Base-by-base conservation (phyloP, 2,329 filamentous ascomycete genomes). In the Botrytis aclada region DNA sequence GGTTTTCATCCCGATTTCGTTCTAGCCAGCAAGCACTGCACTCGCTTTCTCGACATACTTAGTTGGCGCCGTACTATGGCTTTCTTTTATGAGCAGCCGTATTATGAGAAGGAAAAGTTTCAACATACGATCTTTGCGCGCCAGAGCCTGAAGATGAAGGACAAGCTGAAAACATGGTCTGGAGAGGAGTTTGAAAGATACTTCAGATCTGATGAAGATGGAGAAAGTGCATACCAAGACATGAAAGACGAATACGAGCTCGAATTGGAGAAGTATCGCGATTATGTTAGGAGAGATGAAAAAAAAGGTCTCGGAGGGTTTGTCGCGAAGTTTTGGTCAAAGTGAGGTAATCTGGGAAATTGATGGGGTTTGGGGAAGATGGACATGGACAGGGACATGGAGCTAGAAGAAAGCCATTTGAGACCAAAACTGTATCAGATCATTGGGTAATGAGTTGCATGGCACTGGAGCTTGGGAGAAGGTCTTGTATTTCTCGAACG, bases 71-170 rank as follows among this genome's bases (percentile, higher is more conserved):
- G 39, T 16, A 70, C 69, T 22, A 70, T 70, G 69, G 58, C 54
- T n/a, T 62, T 70, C 69, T 70, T 70, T 16, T 70, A 70, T 29
- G 69, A 70, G 14, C 69, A 70, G n/a, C 29, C 69, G 18, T 70
- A 70, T 25, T 62, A 62, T 20, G 54, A 62, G 14, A 70, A 67
- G 18, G 65, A 67, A 1, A 56, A 67, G 47, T 67, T 67, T 32
- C 65, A 67, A 32, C 32, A 67, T 18, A 67, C 65, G 9, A 10
- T 67, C 12, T 67, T 56, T 29, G 65, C 65, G 34, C 65, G 65
- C 25, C 65, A 67, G 65, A 67, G 65, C 7, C 29, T 67, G 25
- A 56, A 41, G 20, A 56, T 67, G 47, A 67, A 67, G 47, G n/a
- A 56, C 14, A 67, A 56, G 65, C 20, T 56, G 37, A 56, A 22